Evolutionary conservation across 192 early-diverging fungal genomes (phyloP).

Genomic region (Backusella liffmaniae): DNA sequence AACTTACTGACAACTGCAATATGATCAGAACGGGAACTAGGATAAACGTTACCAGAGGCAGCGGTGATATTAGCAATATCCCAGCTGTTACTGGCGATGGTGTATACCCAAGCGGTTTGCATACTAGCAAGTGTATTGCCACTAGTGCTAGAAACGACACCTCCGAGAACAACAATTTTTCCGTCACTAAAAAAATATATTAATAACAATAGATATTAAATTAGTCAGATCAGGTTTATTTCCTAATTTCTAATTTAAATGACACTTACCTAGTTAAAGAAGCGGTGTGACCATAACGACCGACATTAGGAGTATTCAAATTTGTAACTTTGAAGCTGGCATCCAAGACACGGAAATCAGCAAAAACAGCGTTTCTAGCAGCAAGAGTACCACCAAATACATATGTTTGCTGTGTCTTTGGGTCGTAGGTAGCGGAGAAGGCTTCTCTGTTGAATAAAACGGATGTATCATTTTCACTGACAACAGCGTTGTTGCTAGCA

Average conservation of each 20-base stretch:
- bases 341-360: slow-evolving; percentile 22
- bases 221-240: slow-evolving; percentile 9
- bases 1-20: slow-evolving; percentile 32
- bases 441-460: slow-evolving; percentile 3
- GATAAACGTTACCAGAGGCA: background rate
- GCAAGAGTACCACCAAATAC: slow-evolving; percentile 20
- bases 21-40: slow-evolving; percentile 20
- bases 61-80: background rate
- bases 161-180: slow-evolving; percentile 32
- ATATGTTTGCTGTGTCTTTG: slow-evolving; percentile 12
- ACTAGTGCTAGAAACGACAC: slow-evolving; percentile 5
- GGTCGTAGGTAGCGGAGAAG: slow-evolving; percentile 19
- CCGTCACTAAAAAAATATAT: slow-evolving; percentile 22
- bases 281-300: slow-evolving; percentile 28
- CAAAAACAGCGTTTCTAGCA: background rate
- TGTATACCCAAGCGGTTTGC: slow-evolving; percentile 16
- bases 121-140: slow-evolving; percentile 8
- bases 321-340: background rate
- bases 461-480: background rate
- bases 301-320: background rate
- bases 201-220: slow-evolving; percentile 3
- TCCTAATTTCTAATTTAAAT: slow-evolving; percentile 2
- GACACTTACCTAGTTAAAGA: slow-evolving; percentile 19
- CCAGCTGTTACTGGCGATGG: slow-evolving; percentile 23
- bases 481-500: background rate